Evolutionary conservation across 805 yeast genomes (phyloP), one percentile per base, ranked within the genome.

Genomic region (Isabelozyma pseudorhagii): DNA sequence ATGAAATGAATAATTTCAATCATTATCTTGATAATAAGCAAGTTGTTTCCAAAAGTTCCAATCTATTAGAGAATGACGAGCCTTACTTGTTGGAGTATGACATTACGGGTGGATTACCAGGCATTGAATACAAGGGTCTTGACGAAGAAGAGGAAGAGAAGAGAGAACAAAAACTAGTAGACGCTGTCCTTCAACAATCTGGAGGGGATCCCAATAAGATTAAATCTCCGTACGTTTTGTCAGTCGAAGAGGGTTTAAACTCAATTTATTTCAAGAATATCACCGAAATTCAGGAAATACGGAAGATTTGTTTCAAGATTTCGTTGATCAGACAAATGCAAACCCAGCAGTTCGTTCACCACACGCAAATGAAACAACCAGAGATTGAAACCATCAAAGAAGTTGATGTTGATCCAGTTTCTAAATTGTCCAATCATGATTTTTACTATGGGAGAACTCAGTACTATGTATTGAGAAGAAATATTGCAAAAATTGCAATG

Each of bases 311-410:
- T 63, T 88, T 90, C 69, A 92, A 92, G 64, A 89, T 94, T 17
- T 84, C 93, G 4, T 71, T 91, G 45, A 89, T 94, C 50, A 77
- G 97, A 55, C 92, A 92, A 61, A 86, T 94, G 86, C 98, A 94
- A 67, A 87, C 87, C 15, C 89, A 86, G 46, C 85, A 83, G 51
- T 84, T 83, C 64, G 72, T 87, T 45, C 93, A 87, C 60, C 86
- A 85, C 46, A 78, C 90, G 0, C 93, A 86, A 58, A 72, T 84
- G 76, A 80, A 80, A 54, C 81, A 85, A 11, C 93, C 93, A 4
- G 85, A 79, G 50, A 77, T 85, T 40, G 84, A 81, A 45, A 68
- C 77, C 9, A 66, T 92, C 11, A 70, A 75, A 50, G 90, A 88
- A 48, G 62, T 79, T 21, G 97, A 92, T 62, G 69, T 92, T n/a